Percentiles rank a stretch among this genome's conserved stretches.
Evolutionary conservation across 139 green algal species (phyloP).

Genomic region (Choricystis sp.): DNA sequence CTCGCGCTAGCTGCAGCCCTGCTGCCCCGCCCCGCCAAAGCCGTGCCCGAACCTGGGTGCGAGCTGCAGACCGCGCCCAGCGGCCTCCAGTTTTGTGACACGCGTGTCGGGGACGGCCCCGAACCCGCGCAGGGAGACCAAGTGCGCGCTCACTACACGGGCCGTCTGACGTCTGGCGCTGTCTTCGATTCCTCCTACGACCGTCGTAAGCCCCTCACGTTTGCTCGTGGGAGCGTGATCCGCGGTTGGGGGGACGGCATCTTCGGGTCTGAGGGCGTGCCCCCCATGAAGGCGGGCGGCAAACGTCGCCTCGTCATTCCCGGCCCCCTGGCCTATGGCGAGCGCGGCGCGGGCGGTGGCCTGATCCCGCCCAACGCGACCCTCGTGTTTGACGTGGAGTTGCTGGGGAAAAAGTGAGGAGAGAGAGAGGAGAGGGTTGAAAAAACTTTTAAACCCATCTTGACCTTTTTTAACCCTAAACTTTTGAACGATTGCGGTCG

Average conservation of each 20-base stretch:
- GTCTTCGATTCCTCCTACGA: conserved; percentile 75
- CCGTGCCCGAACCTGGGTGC: background rate
- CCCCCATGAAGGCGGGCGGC: conserved; percentile 72
- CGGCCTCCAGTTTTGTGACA: conserved; percentile 41
- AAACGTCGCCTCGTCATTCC: conserved; percentile 49
- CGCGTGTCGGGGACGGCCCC: background rate
- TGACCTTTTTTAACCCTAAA: too few relatives aligned
- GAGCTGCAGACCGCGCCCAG: conserved; percentile 13
- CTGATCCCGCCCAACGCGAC: conserved; percentile 65
- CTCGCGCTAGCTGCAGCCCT: background rate
- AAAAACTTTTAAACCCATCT: too few relatives aligned
- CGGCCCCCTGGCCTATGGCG: conserved; percentile 41
- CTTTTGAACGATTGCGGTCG: too few relatives aligned
- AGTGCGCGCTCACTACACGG: conserved; percentile 57
- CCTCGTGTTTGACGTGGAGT: conserved; percentile 68
- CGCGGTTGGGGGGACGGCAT: conserved; percentile 69
- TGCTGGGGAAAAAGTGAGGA: conserved; percentile 23
- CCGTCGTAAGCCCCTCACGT: conserved; percentile 50
- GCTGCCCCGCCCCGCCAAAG: background rate
- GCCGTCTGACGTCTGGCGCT: conserved; percentile 34
- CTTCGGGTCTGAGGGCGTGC: conserved; percentile 53
- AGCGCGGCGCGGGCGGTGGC: conserved; percentile 42
- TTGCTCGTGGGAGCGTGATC: conserved; percentile 17
- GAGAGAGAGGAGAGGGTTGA: conserved; percentile 1
- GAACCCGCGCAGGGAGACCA: conserved; percentile 1